Percentiles rank a stretch among this genome's conserved stretches.
These are phyloP conservation scores for Clitopilus passeckerianus DNA, from an alignment of 768 basidiomycete genomes.

Conservation along the genomic window DNA sequence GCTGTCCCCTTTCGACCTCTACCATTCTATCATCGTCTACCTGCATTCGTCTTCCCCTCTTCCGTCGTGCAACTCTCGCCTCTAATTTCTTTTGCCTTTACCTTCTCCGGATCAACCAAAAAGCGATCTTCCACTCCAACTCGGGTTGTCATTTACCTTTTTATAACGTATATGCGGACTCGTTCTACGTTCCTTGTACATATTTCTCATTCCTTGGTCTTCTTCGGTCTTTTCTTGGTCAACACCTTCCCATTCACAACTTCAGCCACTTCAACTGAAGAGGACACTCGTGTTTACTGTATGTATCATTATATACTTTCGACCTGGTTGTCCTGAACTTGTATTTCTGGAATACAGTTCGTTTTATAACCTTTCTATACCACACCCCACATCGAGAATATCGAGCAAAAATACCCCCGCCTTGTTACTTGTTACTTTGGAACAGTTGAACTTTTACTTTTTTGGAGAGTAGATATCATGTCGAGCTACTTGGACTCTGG, in stretches of 20 bases:
- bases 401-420: not conserved
- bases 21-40: not conserved
- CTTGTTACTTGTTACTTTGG: no score
- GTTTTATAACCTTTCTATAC: not conserved
- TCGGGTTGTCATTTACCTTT: not conserved
- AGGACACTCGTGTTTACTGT: not conserved
- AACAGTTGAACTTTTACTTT: no score
- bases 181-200: not conserved
- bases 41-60: not conserved
- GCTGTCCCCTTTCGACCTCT: not conserved
- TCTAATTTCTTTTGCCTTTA: not conserved
- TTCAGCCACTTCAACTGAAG: not conserved
- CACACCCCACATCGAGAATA: not conserved
- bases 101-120: not conserved
- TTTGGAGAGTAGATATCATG: no score
- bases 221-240: conserved; percentile 11
- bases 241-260: not conserved
- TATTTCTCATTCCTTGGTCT: not conserved
- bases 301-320: not conserved
- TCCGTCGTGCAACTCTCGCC: not conserved
- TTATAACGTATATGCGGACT: not conserved
- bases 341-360: not conserved
- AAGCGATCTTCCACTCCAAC: not conserved
- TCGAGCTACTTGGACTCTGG: no score
- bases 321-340: not conserved